Evolutionary conservation across 805 yeast genomes (phyloP), one percentile per base, ranked within the genome.

Genomic region (Suhomyces prunicola): DNA sequence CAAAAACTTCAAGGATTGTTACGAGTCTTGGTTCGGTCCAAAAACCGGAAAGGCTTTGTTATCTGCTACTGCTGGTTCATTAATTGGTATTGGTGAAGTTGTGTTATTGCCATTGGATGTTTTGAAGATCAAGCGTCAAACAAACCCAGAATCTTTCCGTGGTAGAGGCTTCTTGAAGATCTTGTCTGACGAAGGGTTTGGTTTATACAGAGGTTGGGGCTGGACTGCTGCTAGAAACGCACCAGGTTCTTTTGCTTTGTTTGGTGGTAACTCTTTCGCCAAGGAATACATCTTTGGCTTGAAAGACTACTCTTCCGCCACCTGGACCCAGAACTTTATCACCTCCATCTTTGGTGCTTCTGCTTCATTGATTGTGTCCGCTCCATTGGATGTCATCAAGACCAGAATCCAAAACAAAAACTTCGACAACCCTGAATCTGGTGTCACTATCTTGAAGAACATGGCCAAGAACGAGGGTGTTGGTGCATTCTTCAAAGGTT

Each of bases 151-250:
- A 74, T 78, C 98, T n/a, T 94, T 94, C 83, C 87, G 86, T 73
- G 99, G 99, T 63, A 88, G 99, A 78, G 98, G 99, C 9, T 92
- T 94, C 76, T 56, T 92, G 60, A 87, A 82, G 72, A 90, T 94
- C 65, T 69, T 94, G 55, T 67, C 78, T 52, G 99, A 94, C 68
- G 99, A 94, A 76, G 98, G 99, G 17, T 80, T 90, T 54, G 90
- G 94, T 23, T 79, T 94, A 62, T 94, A 94, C 78, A 82, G 97
- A 70, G 99, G 99, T 60, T 92, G 97, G 96, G 98, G 97, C 54
- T 94, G 99, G 99, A 94, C 99, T 55, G 96, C 96, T 62, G 99
- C 99, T 44, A 87, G 99, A 83, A 94, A 94, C 70, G 97, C 98
- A 2, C 99, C 99, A 39, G 99, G 99, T 55, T 90, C 97, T 2